Evolutionary conservation across 164 flowering plant genomes (phyloP).

Genomic region (Sextonia rubra): DNA sequence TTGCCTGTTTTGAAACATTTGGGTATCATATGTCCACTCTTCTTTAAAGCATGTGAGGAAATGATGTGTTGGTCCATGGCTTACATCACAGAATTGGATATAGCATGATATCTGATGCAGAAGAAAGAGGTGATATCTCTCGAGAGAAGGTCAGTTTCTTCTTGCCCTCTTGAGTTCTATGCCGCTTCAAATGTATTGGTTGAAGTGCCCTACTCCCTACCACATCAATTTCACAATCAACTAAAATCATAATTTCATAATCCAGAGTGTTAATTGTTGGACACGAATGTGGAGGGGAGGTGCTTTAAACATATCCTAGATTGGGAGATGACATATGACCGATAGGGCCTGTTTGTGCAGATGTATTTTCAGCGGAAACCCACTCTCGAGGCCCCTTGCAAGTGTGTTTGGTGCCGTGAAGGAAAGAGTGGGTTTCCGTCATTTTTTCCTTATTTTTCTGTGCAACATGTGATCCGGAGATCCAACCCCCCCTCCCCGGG

Average conservation of each 20-base stretch:
- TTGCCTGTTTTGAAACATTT: neutral
- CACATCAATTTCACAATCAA: neutral
- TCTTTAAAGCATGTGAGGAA: neutral
- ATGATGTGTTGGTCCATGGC: neutral
- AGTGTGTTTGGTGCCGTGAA: too few relatives aligned
- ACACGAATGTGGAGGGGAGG: neutral
- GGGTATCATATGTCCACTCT: neutral
- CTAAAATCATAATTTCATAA: neutral
- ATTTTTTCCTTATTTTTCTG: too few relatives aligned
- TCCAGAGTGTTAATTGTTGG: neutral
- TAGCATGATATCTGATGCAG: slow-evolving; percentile 74
- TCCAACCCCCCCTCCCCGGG: too few relatives aligned
- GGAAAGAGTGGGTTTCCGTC: too few relatives aligned
- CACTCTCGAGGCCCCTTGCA: too few relatives aligned
- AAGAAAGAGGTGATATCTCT: slow-evolving; percentile 61
- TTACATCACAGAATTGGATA: slow-evolving; percentile 49
- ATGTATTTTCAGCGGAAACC: too few relatives aligned
- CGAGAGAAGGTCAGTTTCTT: slow-evolving; percentile 60
- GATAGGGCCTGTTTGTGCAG: too few relatives aligned
- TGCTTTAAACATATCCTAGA: neutral
- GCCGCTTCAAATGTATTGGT: neutral
- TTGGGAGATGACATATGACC: neutral
- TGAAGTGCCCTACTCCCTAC: neutral
- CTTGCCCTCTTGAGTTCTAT: neutral
- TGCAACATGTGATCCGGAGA: too few relatives aligned